Conservation (phyloP, 208 protist genomes). For the Trypanosoma mega region DNA sequence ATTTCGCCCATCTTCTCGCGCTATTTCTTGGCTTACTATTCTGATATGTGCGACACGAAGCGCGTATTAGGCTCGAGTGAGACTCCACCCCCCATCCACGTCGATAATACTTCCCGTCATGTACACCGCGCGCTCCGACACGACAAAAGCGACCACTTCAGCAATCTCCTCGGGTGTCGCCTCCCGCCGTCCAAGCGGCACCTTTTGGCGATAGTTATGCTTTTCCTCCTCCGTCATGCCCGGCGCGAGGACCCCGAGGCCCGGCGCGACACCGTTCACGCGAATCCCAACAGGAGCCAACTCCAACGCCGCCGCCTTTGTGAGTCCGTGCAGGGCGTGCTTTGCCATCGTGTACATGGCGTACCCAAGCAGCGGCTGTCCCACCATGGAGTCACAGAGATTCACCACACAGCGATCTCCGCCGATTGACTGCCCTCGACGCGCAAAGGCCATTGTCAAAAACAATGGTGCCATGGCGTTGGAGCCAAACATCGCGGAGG, state of each 20-base stretch:
- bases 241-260: slow-evolving; percentile 47
- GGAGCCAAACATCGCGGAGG: slow-evolving; percentile 59
- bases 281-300: slow-evolving; percentile 58
- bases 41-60: too few relatives aligned
- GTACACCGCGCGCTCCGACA: slow-evolving; percentile 57
- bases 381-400: slow-evolving; percentile 67
- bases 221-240: slow-evolving; percentile 36
- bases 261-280: slow-evolving; percentile 71
- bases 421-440: slow-evolving; percentile 18
- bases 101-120: slow-evolving; percentile 66
- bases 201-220: slow-evolving; percentile 42
- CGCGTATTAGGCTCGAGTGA: slow-evolving; percentile 59
- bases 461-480: slow-evolving; percentile 74
- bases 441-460: slow-evolving; percentile 55
- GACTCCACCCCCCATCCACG: slow-evolving; percentile 71
- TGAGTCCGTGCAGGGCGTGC: slow-evolving; percentile 63
- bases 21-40: background rate
- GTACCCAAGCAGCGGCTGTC: slow-evolving; percentile 57
- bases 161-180: slow-evolving; percentile 50
- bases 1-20: background rate
- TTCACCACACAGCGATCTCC: slow-evolving; percentile 56
- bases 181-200: slow-evolving; percentile 64
- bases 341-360: slow-evolving; percentile 81
- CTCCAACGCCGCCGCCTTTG: slow-evolving; percentile 66
- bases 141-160: slow-evolving; percentile 56